Evolutionary conservation across 2,329 filamentous ascomycete genomes (phyloP).

Genomic region (Hypomyces perniciosus): DNA sequence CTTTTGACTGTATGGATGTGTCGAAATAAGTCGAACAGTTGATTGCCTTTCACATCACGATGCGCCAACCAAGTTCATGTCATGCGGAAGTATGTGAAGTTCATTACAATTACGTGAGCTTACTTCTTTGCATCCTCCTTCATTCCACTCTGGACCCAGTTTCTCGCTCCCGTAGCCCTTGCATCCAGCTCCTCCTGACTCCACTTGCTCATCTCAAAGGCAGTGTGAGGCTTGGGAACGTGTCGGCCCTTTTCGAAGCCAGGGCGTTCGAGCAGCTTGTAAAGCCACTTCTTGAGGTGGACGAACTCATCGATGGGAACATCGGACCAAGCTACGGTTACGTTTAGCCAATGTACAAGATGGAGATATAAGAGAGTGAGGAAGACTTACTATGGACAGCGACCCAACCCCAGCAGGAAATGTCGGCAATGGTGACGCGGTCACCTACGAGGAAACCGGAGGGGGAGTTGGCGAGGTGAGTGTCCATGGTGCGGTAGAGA

Average conservation of each 20-base stretch:
- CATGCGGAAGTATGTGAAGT: too few species aligned
- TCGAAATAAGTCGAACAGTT: too few species aligned
- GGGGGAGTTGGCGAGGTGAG: slow-evolving; percentile 53
- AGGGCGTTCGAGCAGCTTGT: slow-evolving; percentile 60
- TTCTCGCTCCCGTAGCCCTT: slow-evolving; percentile 43
- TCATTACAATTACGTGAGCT: neutral
- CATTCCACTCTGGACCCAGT: slow-evolving; percentile 67
- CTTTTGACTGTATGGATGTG: slow-evolving; percentile 16
- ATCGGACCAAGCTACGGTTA: slow-evolving; percentile 28
- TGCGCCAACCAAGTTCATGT: too few species aligned
- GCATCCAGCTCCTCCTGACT: slow-evolving; percentile 51
- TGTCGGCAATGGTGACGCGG: slow-evolving; percentile 69
- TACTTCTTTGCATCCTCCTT: slow-evolving; percentile 55
- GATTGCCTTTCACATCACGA: too few species aligned
- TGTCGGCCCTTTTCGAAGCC: slow-evolving; percentile 71
- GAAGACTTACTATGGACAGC: slow-evolving; percentile 38
- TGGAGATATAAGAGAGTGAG: neutral
- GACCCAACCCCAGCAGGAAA: slow-evolving; percentile 77
- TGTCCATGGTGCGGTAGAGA: slow-evolving; percentile 72
- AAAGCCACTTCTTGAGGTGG: slow-evolving; percentile 68
- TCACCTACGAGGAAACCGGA: slow-evolving; percentile 61
- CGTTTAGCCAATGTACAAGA: neutral
- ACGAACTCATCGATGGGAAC: slow-evolving; percentile 69
- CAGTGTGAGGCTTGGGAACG: slow-evolving; percentile 61
- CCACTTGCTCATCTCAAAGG: slow-evolving; percentile 41